phyloP scores from a whole-genome alignment of 345 rosid species.

The Stellera chamaejasme region DNA sequence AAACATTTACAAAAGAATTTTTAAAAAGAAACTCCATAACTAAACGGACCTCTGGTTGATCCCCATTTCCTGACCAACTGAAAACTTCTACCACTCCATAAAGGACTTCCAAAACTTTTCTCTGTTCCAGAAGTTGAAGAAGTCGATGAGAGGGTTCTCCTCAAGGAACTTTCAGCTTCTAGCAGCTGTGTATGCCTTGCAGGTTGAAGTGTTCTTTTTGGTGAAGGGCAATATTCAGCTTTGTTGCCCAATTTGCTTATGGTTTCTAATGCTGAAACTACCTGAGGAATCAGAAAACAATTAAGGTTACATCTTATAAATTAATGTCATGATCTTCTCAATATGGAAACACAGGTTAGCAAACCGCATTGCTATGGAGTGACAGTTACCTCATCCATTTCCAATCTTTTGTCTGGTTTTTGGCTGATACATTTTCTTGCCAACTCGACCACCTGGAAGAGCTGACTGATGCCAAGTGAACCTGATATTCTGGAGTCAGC shows the following conservation, averaged over 20 bases:
- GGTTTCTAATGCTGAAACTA: constrained; percentile 26
- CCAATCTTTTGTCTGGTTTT: constrained; percentile 26
- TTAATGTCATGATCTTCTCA: not conserved
- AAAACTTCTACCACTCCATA: constrained; percentile 7
- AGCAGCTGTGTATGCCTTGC: not conserved
- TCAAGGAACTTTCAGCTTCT: constrained; percentile 7
- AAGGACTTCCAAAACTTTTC: constrained; percentile 10
- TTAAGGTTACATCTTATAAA: not conserved
- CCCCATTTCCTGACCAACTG: not conserved
- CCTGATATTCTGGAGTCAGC: constrained; percentile 19
- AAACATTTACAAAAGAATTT: too few species aligned
- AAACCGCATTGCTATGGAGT: not conserved
- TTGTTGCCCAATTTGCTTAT: constrained; percentile 11
- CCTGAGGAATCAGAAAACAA: constrained; percentile 9
- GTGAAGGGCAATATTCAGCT: constrained; percentile 7
- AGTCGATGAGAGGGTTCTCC: constrained; percentile 13
- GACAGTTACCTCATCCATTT: constrained; percentile 25
- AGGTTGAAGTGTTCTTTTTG: not conserved
- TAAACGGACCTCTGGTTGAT: constrained; percentile 1
- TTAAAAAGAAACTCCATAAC: too few species aligned
- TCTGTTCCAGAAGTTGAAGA: constrained; percentile 11
- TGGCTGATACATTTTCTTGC: constrained; percentile 20
- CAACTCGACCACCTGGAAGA: constrained; percentile 24
- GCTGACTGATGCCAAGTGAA: constrained; percentile 21
- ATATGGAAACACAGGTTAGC: too few species aligned